These are phyloP conservation scores for Collybiopsis confluens DNA, from an alignment of 768 basidiomycete species.

Conservation along the genomic window DNA sequence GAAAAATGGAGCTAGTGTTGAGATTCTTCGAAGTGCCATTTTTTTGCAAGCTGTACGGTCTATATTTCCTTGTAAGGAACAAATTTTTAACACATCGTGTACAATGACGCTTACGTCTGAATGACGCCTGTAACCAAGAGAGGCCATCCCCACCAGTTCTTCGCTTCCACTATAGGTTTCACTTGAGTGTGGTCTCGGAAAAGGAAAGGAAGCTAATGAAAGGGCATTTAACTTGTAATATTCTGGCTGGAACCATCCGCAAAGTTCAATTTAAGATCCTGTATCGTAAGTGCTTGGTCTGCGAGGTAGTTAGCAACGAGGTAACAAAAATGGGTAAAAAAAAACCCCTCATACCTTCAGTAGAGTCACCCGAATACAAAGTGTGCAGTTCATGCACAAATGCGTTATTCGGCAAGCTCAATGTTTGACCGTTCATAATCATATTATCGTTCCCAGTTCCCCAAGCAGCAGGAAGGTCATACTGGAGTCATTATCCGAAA, in stretches of 20 bases:
- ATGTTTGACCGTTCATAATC: constrained; percentile 36
- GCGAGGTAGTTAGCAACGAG: not conserved
- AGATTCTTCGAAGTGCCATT: constrained; percentile 30
- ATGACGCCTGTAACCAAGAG: constrained; percentile 39
- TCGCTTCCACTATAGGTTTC: constrained; percentile 31
- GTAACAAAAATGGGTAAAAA: too few relatives aligned
- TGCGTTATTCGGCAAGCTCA: constrained; percentile 27
- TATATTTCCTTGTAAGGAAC: constrained; percentile 13
- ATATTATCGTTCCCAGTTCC: constrained; percentile 40
- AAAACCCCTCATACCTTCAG: constrained; percentile 24
- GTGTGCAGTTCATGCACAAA: constrained; percentile 45
- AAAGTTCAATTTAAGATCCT: constrained; percentile 33
- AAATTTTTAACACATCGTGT: not conserved
- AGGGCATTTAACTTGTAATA: constrained; percentile 32
- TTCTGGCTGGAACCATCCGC: constrained; percentile 29
- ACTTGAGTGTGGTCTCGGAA: not conserved
- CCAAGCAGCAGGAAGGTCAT: constrained; percentile 38
- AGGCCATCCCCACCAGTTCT: constrained; percentile 42
- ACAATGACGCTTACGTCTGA: constrained; percentile 28
- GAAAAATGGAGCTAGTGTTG: constrained; percentile 40
- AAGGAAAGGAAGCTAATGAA: not conserved
- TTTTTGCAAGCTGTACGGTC: constrained; percentile 41
- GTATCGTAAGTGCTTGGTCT: constrained; percentile 20
- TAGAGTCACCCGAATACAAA: constrained; percentile 40
- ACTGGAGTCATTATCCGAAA: constrained; percentile 22